These are phyloP conservation scores for Ophiostoma triangulosporum DNA, from an alignment of 2,329 filamentous ascomycete species.

Conservation along the genomic window DNA sequence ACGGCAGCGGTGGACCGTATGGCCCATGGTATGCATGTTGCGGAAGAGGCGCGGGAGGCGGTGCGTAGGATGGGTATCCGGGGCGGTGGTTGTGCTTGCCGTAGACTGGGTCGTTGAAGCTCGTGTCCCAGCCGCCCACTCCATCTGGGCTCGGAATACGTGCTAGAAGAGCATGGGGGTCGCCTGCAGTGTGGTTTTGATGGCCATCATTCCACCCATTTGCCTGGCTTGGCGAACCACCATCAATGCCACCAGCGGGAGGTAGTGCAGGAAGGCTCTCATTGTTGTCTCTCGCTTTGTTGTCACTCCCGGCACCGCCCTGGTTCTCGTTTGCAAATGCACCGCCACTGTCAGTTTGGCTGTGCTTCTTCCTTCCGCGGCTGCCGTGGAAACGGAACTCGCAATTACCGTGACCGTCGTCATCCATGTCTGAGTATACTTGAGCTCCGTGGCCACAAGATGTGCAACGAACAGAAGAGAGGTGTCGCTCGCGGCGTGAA, in stretches of 20 bases:
- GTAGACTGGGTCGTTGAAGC: not conserved
- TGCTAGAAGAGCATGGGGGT: not conserved
- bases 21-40: not conserved
- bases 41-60: not conserved
- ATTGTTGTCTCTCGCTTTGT: not conserved
- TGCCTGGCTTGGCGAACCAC: not conserved
- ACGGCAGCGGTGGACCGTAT: not conserved
- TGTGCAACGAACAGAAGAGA: constrained; percentile 4
- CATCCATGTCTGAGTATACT: constrained; percentile 2
- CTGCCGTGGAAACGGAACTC: not conserved
- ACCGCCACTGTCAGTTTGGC: not conserved
- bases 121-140: not conserved
- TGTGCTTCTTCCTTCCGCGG: not conserved
- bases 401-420: constrained; percentile 3
- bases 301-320: not conserved
- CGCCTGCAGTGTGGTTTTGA: not conserved
- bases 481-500: constrained; percentile 1
- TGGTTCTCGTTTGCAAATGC: not conserved
- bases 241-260: not conserved
- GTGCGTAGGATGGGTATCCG: not conserved
- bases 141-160: not conserved
- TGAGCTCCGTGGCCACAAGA: constrained; percentile 7
- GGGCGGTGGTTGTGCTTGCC: not conserved
- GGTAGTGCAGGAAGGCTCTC: constrained; percentile 4
- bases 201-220: not conserved